Conservation (phyloP, 106 monocot species). For the Ottelia alismoides region DNA sequence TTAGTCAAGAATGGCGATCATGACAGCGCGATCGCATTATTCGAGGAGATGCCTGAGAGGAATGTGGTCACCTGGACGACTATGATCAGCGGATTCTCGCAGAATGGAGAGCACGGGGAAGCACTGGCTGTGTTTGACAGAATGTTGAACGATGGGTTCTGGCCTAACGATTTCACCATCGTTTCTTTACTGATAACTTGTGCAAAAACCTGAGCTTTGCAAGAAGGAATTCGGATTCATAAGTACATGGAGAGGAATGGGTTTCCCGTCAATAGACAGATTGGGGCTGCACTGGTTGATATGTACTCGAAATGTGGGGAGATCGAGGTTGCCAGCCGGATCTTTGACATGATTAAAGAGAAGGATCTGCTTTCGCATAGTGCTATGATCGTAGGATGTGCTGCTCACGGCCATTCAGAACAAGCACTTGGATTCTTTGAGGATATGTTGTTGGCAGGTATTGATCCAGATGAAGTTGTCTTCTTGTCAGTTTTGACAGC, state of each 20-base stretch:
- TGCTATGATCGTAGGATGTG: slow-evolving; percentile 52
- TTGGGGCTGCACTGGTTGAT: slow-evolving; percentile 39
- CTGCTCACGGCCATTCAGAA: slow-evolving; percentile 29
- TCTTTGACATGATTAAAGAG: slow-evolving; percentile 40
- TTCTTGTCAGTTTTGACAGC: slow-evolving; percentile 46
- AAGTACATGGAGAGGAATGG: too few species aligned
- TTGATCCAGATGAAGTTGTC: slow-evolving; percentile 49
- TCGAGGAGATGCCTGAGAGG: slow-evolving; percentile 12
- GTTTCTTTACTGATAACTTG: slow-evolving; percentile 40
- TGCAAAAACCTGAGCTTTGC: slow-evolving; percentile 50
- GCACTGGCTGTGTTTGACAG: slow-evolving; percentile 40
- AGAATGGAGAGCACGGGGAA: slow-evolving; percentile 20
- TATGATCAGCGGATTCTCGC: slow-evolving; percentile 18
- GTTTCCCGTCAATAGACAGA: too few species aligned
- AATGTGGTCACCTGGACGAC: slow-evolving; percentile 21
- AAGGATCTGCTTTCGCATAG: slow-evolving; percentile 49
- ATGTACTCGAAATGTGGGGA: slow-evolving; percentile 64
- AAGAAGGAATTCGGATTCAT: slow-evolving; percentile 73
- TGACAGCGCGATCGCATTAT: slow-evolving; percentile 1
- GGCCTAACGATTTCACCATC: slow-evolving; percentile 25
- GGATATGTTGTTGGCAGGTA: too few species aligned
- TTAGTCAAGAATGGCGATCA: slow-evolving; percentile 36
- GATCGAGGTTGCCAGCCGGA: slow-evolving; percentile 22
- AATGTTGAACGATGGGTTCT: slow-evolving; percentile 47
- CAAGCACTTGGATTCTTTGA: slow-evolving; percentile 41